phyloP scores from a whole-genome alignment of 805 yeast species.

The Kregervanrija fluxuum region DNA sequence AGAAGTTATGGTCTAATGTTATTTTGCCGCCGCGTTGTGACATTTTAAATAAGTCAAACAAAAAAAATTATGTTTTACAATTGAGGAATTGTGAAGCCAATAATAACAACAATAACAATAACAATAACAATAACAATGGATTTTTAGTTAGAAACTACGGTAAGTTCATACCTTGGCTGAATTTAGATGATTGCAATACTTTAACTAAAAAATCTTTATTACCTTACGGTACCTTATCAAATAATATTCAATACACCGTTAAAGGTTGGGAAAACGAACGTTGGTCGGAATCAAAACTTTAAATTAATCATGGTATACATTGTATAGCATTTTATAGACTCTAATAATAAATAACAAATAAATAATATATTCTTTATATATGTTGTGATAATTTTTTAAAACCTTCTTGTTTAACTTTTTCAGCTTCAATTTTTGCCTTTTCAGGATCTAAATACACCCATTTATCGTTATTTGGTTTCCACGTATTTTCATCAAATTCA shows the following conservation, averaged over 20 bases:
- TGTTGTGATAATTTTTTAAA: not conserved
- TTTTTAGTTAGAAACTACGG: conserved; percentile 20
- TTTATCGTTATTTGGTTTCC: conserved; percentile 22
- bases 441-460: conserved; percentile 76
- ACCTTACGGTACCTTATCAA: conserved; percentile 22
- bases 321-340: not conserved
- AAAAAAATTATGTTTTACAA: conserved; percentile 8
- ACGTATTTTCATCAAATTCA: conserved; percentile 39
- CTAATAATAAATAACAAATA: not conserved
- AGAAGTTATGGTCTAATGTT: conserved; percentile 47
- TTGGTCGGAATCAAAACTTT: conserved; percentile 24
- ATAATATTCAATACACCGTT: conserved; percentile 37
- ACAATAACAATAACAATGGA: conserved; percentile 2
- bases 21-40: conserved; percentile 47
- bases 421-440: conserved; percentile 71
- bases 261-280: conserved; percentile 44
- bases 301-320: not conserved
- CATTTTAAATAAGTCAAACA: conserved; percentile 1
- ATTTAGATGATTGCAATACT: conserved; percentile 14
- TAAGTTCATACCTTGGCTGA: conserved; percentile 25
- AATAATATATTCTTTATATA: not conserved
- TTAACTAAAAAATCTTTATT: conserved; percentile 13
- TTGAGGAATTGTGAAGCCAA: no score
- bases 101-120: not conserved
- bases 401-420: conserved; percentile 75